Evolutionary conservation across 139 green algal genomes (phyloP).

Genomic region (Coelastrella sp.): DNA sequence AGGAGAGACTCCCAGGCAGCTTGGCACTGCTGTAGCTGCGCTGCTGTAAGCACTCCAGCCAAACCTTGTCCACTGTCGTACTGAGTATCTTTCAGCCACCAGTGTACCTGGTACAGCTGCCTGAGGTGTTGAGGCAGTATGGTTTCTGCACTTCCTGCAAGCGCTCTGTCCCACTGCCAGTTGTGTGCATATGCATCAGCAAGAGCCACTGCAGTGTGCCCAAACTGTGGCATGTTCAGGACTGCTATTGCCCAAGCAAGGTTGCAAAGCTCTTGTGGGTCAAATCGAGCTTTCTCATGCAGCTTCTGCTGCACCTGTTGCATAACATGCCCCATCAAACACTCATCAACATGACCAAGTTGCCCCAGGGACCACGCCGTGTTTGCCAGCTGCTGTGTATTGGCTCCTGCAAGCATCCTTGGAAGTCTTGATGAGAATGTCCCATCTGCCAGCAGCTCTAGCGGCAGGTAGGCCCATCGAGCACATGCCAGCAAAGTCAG

Average conservation of each 20-base stretch:
- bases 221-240: background rate
- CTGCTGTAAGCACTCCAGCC: background rate
- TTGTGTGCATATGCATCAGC: too few relatives aligned
- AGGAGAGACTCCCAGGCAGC: background rate
- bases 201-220: too few relatives aligned
- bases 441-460: too few relatives aligned
- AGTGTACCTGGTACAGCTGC: slow-evolving; percentile 33
- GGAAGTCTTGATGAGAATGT: too few relatives aligned
- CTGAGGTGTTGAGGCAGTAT: background rate
- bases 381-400: background rate
- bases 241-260: slow-evolving; percentile 1
- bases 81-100: slow-evolving; percentile 28
- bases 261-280: background rate
- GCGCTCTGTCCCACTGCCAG: too few relatives aligned
- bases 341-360: background rate
- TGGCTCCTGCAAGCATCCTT: background rate
- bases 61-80: background rate
- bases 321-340: background rate
- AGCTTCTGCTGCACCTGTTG: background rate
- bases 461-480: too few relatives aligned
- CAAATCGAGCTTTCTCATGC: background rate
- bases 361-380: background rate
- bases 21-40: slow-evolving; percentile 27
- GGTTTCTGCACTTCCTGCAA: too few relatives aligned
- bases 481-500: too few relatives aligned